A percentile compares a stretch with the other conserved stretches of the same genome.
Conservation (phyloP, 2,329 filamentous ascomycete species). For the Phoma sp. region DNA sequence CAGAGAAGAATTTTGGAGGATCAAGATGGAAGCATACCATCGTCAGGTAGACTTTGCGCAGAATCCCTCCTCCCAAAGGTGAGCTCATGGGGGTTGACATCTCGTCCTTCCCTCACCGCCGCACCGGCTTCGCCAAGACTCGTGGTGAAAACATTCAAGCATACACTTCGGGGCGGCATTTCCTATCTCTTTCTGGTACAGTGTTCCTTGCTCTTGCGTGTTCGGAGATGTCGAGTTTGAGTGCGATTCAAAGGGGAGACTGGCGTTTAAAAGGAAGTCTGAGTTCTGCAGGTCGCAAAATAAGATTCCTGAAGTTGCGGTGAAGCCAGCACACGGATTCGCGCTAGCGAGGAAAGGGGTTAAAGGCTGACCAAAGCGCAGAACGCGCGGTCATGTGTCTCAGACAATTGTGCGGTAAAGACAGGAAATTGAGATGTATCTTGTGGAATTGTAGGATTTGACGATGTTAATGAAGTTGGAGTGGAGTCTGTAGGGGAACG, state of each 20-base stretch:
- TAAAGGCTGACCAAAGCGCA: conserved; percentile 43
- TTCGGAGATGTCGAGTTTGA: conserved; percentile 15
- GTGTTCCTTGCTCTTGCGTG: conserved; percentile 22
- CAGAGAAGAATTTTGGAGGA: not conserved
- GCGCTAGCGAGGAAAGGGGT: conserved; percentile 37
- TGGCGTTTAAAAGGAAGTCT: conserved; percentile 37
- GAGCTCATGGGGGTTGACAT: conserved; percentile 18
- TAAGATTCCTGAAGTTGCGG: conserved; percentile 47
- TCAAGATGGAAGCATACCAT: conserved; percentile 24
- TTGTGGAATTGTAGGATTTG: conserved; percentile 9
- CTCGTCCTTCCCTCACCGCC: conserved; percentile 37
- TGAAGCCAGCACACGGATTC: conserved; percentile 47
- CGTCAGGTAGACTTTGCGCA: conserved; percentile 32
- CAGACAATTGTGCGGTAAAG: conserved; percentile 21
- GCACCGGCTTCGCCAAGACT: conserved; percentile 39
- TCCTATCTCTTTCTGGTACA: conserved; percentile 23
- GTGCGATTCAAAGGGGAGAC: conserved; percentile 21
- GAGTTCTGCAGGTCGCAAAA: conserved; percentile 30
- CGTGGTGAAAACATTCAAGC: conserved; percentile 47
- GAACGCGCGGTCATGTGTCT: conserved; percentile 44
- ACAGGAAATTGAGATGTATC: conserved; percentile 1
- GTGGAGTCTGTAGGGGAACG: conserved; percentile 17
- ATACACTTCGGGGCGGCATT: conserved; percentile 48
- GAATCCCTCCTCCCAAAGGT: conserved; percentile 38
- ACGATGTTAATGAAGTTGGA: not conserved